Evolutionary conservation across 2,329 filamentous ascomycete genomes (phyloP), one percentile per base, ranked within the genome.

Genomic region (Annulohypoxylon truncatum): DNA sequence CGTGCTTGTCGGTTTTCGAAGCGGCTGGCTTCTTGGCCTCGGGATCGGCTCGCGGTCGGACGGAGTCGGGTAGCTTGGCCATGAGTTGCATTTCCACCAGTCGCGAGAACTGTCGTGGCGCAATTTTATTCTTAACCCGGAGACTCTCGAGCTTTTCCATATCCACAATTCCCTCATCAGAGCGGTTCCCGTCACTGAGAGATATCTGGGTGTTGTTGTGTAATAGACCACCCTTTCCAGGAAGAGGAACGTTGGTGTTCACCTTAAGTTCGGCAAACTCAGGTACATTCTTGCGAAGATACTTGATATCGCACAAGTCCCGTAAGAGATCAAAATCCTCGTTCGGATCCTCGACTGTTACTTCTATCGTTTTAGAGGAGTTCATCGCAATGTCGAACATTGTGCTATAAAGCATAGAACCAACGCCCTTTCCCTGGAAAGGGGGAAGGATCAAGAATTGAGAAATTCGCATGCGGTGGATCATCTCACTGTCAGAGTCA

Each of bases 301-400:
- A 89, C 3, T 83, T 81, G 29, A 95, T 81, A 73, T 96, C 93
- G 72, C 88, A 90, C 54, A 90, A 82, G 75, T 96, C 92, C 70
- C 93, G 87, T 73, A 96, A 82, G 64, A 93, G 88, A 74, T 96
- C 92, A 72, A 96, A 96, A 0, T 86, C 88, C 75, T 95, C 92
- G 74, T 92, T 98, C 0, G 96, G 96, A 67, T 98, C 95, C 80
- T 99, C 96, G 4, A 99, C 90, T 0, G 94, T 96, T 73, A 99
- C 87, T 76, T 98, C 95, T 58, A 89, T 84, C 6, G 94, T 91
- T 65, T 90, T 89, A 0, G 86, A 78, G 61, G 91, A 87, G 31
- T 87, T 83, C 62, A 91, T 84, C 69, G 92, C 91, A 71, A 89
- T 81, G 6, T 85, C 80, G 75, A 93, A 95, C 71, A 98, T 92